Evolutionary conservation across 495 filamentous ascomycete species (phyloP).

Genomic region (Viridothelium virens): DNA sequence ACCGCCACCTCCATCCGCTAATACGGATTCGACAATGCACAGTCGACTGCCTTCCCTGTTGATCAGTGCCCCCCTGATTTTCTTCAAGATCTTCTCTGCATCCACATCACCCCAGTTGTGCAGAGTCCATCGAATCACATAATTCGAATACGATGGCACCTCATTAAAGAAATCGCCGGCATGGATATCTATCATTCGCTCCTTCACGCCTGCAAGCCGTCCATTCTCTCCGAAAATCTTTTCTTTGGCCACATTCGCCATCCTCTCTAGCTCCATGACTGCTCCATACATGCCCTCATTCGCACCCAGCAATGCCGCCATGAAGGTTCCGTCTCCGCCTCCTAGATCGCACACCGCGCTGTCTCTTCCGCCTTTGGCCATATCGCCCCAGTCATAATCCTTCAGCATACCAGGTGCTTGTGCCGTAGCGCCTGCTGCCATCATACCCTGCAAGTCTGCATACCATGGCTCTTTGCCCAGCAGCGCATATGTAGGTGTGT

Average conservation of each 20-base stretch:
- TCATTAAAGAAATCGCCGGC: conserved; percentile 28
- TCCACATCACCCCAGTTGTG: conserved; percentile 32
- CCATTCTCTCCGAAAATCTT: conserved; percentile 17
- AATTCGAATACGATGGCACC: conserved; percentile 23
- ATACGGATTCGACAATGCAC: conserved; percentile 28
- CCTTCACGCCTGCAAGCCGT: conserved; percentile 14
- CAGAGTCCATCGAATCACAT: conserved; percentile 32
- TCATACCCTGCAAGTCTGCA: conserved; percentile 27
- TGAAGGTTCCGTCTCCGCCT: conserved; percentile 20
- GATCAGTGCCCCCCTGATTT: conserved; percentile 14
- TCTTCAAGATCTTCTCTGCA: conserved; percentile 16
- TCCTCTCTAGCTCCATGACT: conserved; percentile 15
- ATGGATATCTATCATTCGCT: conserved; percentile 17
- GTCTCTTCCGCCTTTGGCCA: conserved; percentile 11
- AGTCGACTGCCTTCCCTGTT: conserved; percentile 16
- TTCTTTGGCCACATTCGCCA: conserved; percentile 11
- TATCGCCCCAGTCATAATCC: conserved; percentile 34
- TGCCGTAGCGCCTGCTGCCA: conserved; percentile 31
- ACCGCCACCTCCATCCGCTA: conserved; percentile 20
- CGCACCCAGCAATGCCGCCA: conserved; percentile 17
- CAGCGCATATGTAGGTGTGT: conserved; percentile 30
- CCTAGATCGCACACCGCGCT: conserved; percentile 25
- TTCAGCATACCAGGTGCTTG: conserved; percentile 32
- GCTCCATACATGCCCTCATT: conserved; percentile 16
- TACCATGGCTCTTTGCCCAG: conserved; percentile 30